phyloP scores from a whole-genome alignment of 73 alveolate species.

The Symbiodinium natans region DNA sequence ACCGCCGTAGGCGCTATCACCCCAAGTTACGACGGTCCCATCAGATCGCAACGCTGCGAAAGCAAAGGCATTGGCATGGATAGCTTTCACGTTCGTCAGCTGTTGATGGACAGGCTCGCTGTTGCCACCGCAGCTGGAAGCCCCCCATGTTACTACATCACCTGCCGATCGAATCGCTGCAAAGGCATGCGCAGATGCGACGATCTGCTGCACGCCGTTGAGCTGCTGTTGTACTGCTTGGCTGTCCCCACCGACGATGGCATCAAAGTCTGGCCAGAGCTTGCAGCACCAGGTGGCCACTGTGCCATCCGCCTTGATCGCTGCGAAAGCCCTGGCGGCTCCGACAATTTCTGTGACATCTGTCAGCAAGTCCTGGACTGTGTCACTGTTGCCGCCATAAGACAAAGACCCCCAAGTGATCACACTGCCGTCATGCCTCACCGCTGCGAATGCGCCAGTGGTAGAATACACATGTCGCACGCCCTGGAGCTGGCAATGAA shows the following conservation, averaged over 20 bases:
- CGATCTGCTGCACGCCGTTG: background rate
- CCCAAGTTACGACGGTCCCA: background rate
- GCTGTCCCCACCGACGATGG: background rate
- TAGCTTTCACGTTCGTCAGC: background rate
- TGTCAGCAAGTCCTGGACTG: background rate
- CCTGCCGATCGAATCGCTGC: background rate
- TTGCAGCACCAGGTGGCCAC: background rate
- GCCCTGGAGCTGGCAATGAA: background rate
- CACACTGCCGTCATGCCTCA: background rate
- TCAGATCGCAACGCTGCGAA: background rate
- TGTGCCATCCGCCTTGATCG: background rate
- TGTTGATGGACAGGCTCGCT: background rate
- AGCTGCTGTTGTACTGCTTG: background rate
- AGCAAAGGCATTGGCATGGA: background rate
- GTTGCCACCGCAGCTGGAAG: background rate
- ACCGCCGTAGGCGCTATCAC: background rate
- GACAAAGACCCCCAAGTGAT: background rate
- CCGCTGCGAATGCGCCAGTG: background rate
- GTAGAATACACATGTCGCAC: background rate
- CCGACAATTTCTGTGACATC: background rate
- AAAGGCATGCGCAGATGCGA: background rate
- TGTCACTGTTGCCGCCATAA: background rate
- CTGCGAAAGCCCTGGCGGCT: background rate
- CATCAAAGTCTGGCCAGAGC: conserved; percentile 3
- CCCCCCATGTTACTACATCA: background rate